Evolutionary conservation across 768 basidiomycete species (phyloP), one percentile per base, ranked within the genome.

Genomic region (Psilocybe sp.): DNA sequence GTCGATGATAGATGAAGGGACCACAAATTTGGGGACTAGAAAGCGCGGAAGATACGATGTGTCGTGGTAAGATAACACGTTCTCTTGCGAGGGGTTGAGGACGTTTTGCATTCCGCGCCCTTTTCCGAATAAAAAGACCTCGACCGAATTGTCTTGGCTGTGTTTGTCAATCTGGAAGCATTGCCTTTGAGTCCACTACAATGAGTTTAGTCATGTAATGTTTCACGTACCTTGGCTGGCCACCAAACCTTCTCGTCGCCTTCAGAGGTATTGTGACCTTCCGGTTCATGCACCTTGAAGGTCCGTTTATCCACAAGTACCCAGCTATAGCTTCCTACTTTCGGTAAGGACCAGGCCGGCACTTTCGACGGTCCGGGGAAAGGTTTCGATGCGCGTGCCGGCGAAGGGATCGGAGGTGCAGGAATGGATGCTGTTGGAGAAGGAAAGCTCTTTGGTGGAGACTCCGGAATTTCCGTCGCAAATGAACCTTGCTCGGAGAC

Each of bases 211-310:
- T 44, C 44, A 38, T 52, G 52, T 47, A 49, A 51, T 49, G 52
- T 19, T 42, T 9, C 46, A 65, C 71, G 55, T 58, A 87, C 87
- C 71, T 77, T 75, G 23, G 74, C 84, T 16, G 87, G 87, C 87
- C 87, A 89, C 87, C 87, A 89, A 35, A 81, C 64, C 49, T 63
- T 55, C 28, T 67, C 65, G 14, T 44, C 45, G 19, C 34, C 51
- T 35, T 51, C 45, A 28, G 60, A 61, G 33, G 62, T 34, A 18
- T 46, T 58, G 16, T 59, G 42, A 16, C 65, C 55, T 16, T 59
- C 58, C n/a, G 60, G 64, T 35, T 70, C 65, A 7, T 64, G 67
- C 13, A 76, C 60, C 10, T 60, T 51, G 13, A 71, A 73, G 5
- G 55, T 60, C 39, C 49, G 59, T 14, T 68, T 64, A 44, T 80